Base-by-base conservation (phyloP, 331 rosid species). In the Erythrophleum ivorense region DNA sequence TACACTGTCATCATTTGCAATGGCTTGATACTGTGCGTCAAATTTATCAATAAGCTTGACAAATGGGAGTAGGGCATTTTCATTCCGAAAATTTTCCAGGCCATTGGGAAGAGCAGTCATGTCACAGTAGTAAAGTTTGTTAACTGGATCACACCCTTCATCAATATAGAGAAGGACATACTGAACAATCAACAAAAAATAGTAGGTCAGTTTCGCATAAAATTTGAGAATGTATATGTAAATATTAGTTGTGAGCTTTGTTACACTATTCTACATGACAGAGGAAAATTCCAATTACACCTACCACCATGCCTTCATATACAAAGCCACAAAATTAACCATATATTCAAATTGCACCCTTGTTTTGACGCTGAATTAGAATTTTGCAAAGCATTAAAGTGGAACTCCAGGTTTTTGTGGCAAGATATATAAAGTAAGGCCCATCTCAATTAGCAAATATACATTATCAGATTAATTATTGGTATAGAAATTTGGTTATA, bases 71-170 rank as follows among this genome's bases (percentile, higher is more conserved):
- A 91, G 80, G 45, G 89, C 77, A 80, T 86, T 87, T 82, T 85
- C 81, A 86, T 49, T 92, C 83, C 82, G 84, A 49, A 93, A 83
- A 58, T 90, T 91, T 88, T 87, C 91, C 75, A 93, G 86, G 16
- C 90, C 91, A 63, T 88, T 80, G 41, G 92, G 91, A 85, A 91
- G 91, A 41, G 81, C 69, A 78, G 91, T 85, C 73, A 92, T 73
- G 91, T 95, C 91, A 75, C 91, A 91, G 84, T 95, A 95, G 88
- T 95, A 95, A 67, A 93, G 81, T 81, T 93, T 93, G 94, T 95
- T 95, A 81, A 93, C 94, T 36, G 99, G 98, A 81, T 92, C 99
- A 3, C 98, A 93, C 31, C 93, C 94, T 88, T 95, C 97, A 0
- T 0, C 19, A 65, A 89, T 91, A 66, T 86, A 2, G 83, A 93